A percentile compares a stretch with the other conserved stretches of the same genome.
These are phyloP conservation scores for Citrus unshiu DNA, from an alignment of 345 rosid species.

Conservation along the genomic window DNA sequence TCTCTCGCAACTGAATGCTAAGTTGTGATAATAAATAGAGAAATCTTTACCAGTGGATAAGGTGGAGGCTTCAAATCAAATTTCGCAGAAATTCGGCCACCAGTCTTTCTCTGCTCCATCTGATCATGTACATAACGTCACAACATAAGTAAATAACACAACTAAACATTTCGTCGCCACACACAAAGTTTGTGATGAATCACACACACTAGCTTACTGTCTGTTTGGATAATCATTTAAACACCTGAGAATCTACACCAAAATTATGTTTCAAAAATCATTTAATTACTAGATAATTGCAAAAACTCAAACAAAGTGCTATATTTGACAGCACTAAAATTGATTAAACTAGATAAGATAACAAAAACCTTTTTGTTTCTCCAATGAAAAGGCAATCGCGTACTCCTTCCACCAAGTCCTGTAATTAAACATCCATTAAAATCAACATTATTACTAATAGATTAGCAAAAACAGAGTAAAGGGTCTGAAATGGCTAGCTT, in stretches of 20 bases:
- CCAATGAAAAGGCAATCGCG: slow-evolving; percentile 14
- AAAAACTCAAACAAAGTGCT: no score
- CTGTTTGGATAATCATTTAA: no score
- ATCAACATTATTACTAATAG: not conserved
- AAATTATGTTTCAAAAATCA: no score
- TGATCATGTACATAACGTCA: slow-evolving; percentile 36
- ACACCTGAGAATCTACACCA: no score
- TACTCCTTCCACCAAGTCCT: slow-evolving; percentile 21
- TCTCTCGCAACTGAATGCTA: not conserved
- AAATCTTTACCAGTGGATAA: slow-evolving; percentile 59
- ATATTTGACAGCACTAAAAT: not conserved
- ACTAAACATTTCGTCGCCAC: slow-evolving; percentile 47
- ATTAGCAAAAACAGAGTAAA: not conserved
- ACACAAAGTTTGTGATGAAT: no score
- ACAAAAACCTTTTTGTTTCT: slow-evolving; percentile 30
- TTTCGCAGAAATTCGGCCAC: slow-evolving; percentile 38
- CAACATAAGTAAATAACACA: not conserved
- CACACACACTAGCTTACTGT: no score
- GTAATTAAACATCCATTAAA: not conserved
- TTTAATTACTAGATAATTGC: no score
- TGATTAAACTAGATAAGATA: not conserved
- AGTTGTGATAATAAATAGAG: not conserved
- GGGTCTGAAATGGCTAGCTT: not conserved
- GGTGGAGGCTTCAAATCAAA: slow-evolving; percentile 88
- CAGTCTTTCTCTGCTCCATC: slow-evolving; percentile 27